Evolutionary conservation across 768 basidiomycete genomes (phyloP), one percentile per base, ranked within the genome.

Genomic region (Mycena galopus): DNA sequence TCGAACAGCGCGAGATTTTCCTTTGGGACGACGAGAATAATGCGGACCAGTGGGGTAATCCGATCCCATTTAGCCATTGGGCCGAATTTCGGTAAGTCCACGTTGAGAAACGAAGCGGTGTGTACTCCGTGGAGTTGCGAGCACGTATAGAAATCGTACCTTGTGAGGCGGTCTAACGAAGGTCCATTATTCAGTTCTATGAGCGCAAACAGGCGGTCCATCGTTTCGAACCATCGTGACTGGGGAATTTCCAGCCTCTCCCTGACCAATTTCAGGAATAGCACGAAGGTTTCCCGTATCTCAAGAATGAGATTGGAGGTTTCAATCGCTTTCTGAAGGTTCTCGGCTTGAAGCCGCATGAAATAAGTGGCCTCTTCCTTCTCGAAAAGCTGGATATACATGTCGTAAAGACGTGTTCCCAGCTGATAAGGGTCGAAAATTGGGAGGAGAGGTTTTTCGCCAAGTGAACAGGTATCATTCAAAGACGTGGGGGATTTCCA

Each of bases 371-470:
- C 19, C 50, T 83, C 78, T 61, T 87, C 85, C 27, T 82, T 71
- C 30, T 78, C 78, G 67, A 85, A 87, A 39, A 87, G 66, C 19
- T 76, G 58, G n/a, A 80, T 79, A 69, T 87, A 87, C 3, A 87
- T 75, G 32, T 82, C 80, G 70, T 81, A 85, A 2, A 87, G 78
- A 9, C 85, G 76, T 0, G 77, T 79, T 3, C 80, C 84, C 7
- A 87, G 76, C 47, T 84, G 81, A 1, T 60, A 25, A 0, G 73
- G 53, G 35, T 81, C 78, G 37, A 77, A 81, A 6, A 72, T 44
- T 0, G 76, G 71, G 11, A 63, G 66, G 10, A 66, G 68, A 11
- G 75, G 53, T 33, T 29, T 23, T n/a, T 21, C 30, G 6, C 44
- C 17, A 5, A 47, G 37, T 16, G 25, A 50, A 25, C 42, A 63